Conservation (phyloP, 2,329 filamentous ascomycete species). For the Aureobasidium sp. region DNA sequence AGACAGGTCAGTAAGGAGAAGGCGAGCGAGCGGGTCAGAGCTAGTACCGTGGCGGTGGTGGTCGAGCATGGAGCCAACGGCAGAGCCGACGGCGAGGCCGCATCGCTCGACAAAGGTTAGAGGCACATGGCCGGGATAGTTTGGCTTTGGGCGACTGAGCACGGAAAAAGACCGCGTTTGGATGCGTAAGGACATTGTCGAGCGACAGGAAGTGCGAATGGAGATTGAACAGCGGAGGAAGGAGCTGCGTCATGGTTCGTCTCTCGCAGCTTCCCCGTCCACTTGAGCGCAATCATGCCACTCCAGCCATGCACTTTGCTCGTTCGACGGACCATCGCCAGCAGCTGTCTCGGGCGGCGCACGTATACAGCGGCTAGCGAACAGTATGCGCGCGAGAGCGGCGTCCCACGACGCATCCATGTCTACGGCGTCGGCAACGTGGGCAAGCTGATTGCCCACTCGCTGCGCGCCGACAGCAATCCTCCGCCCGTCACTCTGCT, state of each 20-base stretch:
- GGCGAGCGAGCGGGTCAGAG: neutral
- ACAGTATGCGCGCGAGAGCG: slow-evolving; percentile 19
- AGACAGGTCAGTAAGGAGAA: slow-evolving; percentile 3
- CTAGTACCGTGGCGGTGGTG: slow-evolving; percentile 66
- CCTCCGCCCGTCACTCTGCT: slow-evolving; percentile 71
- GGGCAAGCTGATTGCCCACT: slow-evolving; percentile 68
- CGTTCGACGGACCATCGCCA: neutral
- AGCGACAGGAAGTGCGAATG: neutral
- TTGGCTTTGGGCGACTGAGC: slow-evolving; percentile 74
- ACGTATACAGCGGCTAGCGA: slow-evolving; percentile 16
- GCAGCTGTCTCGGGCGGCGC: neutral
- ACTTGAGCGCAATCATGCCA: neutral
- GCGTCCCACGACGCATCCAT: slow-evolving; percentile 51
- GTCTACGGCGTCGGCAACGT: slow-evolving; percentile 76
- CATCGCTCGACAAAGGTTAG: slow-evolving; percentile 70
- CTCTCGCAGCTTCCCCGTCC: neutral
- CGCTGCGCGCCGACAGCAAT: slow-evolving; percentile 51
- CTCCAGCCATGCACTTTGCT: neutral
- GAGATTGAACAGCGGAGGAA: neutral
- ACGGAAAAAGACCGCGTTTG: slow-evolving; percentile 57
- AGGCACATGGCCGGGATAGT: slow-evolving; percentile 88
- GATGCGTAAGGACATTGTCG: neutral
- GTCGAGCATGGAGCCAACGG: slow-evolving; percentile 55
- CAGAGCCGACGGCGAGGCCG: slow-evolving; percentile 57
- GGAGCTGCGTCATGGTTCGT: neutral